Evolutionary conservation across 495 filamentous ascomycete genomes (phyloP), one percentile per base, ranked within the genome.

Genomic region (Pyronema domesticum): DNA sequence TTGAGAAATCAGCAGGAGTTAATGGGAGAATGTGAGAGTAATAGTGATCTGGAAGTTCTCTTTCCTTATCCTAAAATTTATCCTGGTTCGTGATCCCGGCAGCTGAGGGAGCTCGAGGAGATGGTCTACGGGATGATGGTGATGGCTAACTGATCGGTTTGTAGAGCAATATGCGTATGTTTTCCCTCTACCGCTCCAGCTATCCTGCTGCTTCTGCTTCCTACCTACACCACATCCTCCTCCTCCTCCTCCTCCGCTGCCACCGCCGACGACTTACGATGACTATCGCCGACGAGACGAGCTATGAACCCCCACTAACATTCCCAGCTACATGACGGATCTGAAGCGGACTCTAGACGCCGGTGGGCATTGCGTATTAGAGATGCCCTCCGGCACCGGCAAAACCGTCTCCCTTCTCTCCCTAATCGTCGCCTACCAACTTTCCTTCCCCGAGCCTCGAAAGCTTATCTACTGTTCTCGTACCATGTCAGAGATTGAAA

Each of bases 311-410:
- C 5, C 1, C 23, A 5, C 23, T 30, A 5, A 30, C 23, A 5
- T 30, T 52, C 55, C 23, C 54, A 79, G 81, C 58, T 98, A 98
- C 71, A 99, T 99, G 91, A 89, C 85, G 62, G 93, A 95, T 73
- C 78, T 99, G 68, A 99, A 99, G 68, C 83, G 81, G 79, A 95
- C 89, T 30, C 82, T 99, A 65, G 91, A 96, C 75, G 85, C 80
- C 30, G 83, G 83, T 55, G 93, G 93, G 56, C 86, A 96, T 71
- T 93, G 88, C 70, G 89, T 99, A n/a, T 72, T 99, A 64, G 91
- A 99, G 71, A 99, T 99, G 91, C 91, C 91, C 72, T 99, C 91
- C 53, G 91, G 91, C n/a, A 99, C 91, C 30, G 91, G 91, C 48
- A 99, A 99, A 73, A 99, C 91, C 0, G 84, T 99, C 17, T 94